Evolutionary conservation across 495 filamentous ascomycete genomes (phyloP).

Genomic region (Paragyromitra xinjiangensis): DNA sequence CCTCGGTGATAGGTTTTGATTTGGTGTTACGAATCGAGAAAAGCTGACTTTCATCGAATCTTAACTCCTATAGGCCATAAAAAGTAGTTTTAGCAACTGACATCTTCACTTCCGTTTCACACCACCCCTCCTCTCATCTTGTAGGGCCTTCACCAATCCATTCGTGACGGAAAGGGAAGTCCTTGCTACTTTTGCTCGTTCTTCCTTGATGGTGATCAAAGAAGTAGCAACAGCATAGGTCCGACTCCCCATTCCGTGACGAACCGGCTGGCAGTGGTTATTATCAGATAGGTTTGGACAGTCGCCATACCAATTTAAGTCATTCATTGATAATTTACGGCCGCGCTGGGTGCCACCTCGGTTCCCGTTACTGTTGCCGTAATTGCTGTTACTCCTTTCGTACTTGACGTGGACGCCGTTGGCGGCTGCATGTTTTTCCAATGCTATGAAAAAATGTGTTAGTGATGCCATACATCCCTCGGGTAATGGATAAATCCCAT

Average conservation of each 20-base stretch:
- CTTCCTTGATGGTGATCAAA: slow-evolving; percentile 7
- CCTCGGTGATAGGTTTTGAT: slow-evolving; percentile 40
- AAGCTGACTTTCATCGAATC: slow-evolving; percentile 23
- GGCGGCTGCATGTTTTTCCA: slow-evolving; percentile 51
- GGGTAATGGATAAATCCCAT: slow-evolving; percentile 59
- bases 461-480: slow-evolving; percentile 60
- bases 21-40: slow-evolving; percentile 44
- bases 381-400: slow-evolving; percentile 60
- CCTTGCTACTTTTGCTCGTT: slow-evolving; percentile 22
- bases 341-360: slow-evolving; percentile 78
- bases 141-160: slow-evolving; percentile 37
- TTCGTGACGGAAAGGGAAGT: slow-evolving; percentile 35
- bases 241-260: slow-evolving; percentile 33
- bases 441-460: slow-evolving; percentile 50
- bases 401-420: slow-evolving; percentile 55
- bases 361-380: slow-evolving; percentile 74
- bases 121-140: slow-evolving; percentile 31
- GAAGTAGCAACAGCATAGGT: slow-evolving; percentile 10
- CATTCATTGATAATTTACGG: slow-evolving; percentile 90
- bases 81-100: slow-evolving; percentile 40
- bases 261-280: slow-evolving; percentile 41
- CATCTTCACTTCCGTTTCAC: slow-evolving; percentile 3
- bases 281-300: slow-evolving; percentile 39
- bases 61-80: slow-evolving; percentile 45
- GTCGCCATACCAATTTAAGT: slow-evolving; percentile 88